Evolutionary conservation across 2,329 filamentous ascomycete species (phyloP).

Genomic region (Calonectria naviculata): DNA sequence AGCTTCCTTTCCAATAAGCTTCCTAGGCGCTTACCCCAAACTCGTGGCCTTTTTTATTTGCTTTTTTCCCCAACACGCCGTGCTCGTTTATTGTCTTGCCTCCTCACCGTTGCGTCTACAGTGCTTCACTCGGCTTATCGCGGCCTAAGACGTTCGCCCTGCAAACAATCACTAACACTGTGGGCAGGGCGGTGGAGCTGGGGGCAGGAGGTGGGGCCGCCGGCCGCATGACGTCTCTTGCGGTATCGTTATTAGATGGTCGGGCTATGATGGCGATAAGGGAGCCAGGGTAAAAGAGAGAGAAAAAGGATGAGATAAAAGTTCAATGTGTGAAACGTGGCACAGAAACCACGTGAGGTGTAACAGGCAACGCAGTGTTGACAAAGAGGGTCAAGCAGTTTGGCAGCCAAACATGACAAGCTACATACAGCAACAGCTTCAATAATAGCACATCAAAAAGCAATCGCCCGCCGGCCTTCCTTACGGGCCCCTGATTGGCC

Average conservation of each 20-base stretch:
- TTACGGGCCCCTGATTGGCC: constrained; percentile 31
- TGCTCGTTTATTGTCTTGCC: constrained; percentile 6
- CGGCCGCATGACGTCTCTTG: constrained; percentile 38
- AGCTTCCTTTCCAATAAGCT: constrained; percentile 13
- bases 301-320: not conserved
- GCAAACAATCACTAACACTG: constrained; percentile 11
- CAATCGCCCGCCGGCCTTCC: constrained; percentile 4
- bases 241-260: not conserved
- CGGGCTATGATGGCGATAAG: not conserved
- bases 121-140: constrained; percentile 41
- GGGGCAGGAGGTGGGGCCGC: constrained; percentile 18
- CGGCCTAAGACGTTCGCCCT: constrained; percentile 37
- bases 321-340: no score
- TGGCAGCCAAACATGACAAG: no score
- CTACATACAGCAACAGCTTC: not conserved
- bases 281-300: not conserved
- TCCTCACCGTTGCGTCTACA: not conserved
- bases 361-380: not conserved
- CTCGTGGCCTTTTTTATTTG: constrained; percentile 16
- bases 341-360: not conserved
- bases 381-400: not conserved
- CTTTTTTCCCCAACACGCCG: not conserved
- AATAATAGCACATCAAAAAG: not conserved
- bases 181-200: not conserved
- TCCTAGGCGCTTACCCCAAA: not conserved